Evolutionary conservation across 2,329 filamentous ascomycete species (phyloP).

Genomic region (Talaromyces sp.): DNA sequence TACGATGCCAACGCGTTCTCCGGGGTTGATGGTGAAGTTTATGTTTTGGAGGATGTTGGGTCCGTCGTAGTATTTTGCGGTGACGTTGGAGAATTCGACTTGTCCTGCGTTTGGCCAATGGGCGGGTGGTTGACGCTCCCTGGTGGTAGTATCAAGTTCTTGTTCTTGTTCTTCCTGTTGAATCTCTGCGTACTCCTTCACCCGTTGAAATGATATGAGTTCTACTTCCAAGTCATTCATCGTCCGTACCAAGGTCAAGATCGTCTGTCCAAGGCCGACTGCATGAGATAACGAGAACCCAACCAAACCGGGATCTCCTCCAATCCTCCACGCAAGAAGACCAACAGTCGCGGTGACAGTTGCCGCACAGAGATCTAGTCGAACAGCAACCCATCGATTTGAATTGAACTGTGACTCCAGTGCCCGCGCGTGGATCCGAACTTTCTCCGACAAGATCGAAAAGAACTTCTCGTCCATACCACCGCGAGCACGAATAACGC

Average conservation of each 20-base stretch:
- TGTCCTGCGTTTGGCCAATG: conserved; percentile 23
- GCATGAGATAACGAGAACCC: conserved; percentile 55
- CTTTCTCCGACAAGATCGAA: conserved; percentile 47
- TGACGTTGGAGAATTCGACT: conserved; percentile 23
- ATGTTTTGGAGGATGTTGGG: conserved; percentile 23
- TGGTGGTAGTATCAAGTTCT: background rate
- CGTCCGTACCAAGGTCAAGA: conserved; percentile 48
- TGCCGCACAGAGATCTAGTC: conserved; percentile 52
- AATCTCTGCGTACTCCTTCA: conserved; percentile 23
- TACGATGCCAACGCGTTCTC: conserved; percentile 26
- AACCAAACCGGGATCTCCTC: conserved; percentile 49
- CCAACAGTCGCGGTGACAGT: conserved; percentile 50
- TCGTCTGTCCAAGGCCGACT: conserved; percentile 50
- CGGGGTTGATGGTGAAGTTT: conserved; percentile 21
- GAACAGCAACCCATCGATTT: conserved; percentile 55
- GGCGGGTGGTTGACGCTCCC: conserved; percentile 16
- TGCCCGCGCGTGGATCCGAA: conserved; percentile 45
- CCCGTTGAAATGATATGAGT: conserved; percentile 39
- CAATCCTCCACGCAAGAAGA: conserved; percentile 47
- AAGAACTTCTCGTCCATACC: conserved; percentile 48
- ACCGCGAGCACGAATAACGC: conserved; percentile 49
- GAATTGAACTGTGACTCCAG: conserved; percentile 51
- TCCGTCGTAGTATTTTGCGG: conserved; percentile 22
- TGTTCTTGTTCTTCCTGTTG: conserved; percentile 20
- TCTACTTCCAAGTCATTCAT: conserved; percentile 56